phyloP scores from a whole-genome alignment of 805 yeast species.

The Zygotorulaspora chibaensis region DNA sequence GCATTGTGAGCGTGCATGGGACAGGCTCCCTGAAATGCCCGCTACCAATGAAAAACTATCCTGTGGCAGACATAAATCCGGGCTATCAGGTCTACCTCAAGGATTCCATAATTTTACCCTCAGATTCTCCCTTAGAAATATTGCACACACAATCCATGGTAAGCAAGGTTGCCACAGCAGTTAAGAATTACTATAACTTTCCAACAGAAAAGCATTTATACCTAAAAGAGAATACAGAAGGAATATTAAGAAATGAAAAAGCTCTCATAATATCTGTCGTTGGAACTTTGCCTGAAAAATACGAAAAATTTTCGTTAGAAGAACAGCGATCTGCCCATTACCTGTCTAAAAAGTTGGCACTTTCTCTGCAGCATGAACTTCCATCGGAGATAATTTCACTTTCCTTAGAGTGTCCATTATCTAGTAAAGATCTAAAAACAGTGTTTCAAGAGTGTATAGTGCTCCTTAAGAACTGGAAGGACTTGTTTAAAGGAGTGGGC shows the following conservation, averaged over 20 bases:
- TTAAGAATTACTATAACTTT: conserved; percentile 38
- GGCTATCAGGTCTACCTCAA: conserved; percentile 24
- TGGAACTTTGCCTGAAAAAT: conserved; percentile 34
- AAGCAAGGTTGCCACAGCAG: conserved; percentile 36
- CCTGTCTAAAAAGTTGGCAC: conserved; percentile 27
- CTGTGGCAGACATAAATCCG: conserved; percentile 11
- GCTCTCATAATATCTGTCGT: conserved; percentile 31
- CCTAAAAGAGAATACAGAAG: conserved; percentile 23
- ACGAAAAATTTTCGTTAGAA: conserved; percentile 29
- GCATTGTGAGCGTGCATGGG: conserved; percentile 27
- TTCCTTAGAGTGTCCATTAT: conserved; percentile 36
- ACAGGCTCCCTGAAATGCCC: conserved; percentile 32
- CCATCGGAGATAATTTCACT: conserved; percentile 26
- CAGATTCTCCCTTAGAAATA: conserved; percentile 23
- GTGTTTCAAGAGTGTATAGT: conserved; percentile 42
- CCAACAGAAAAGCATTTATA: conserved; percentile 38
- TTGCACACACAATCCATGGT: conserved; percentile 33
- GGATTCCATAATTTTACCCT: conserved; percentile 32
- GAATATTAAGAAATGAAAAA: conserved; percentile 22
- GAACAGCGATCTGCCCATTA: conserved; percentile 29
- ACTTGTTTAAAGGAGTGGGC: conserved; percentile 45
- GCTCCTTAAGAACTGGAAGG: conserved; percentile 47
- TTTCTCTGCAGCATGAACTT: conserved; percentile 30
- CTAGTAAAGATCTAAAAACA: conserved; percentile 26
- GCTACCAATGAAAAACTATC: conserved; percentile 25